A percentile compares a stretch with the other conserved stretches of the same genome.
phyloP scores from a whole-genome alignment of 1,284 basidiomycete genomes.

The Leccinum laetum region DNA sequence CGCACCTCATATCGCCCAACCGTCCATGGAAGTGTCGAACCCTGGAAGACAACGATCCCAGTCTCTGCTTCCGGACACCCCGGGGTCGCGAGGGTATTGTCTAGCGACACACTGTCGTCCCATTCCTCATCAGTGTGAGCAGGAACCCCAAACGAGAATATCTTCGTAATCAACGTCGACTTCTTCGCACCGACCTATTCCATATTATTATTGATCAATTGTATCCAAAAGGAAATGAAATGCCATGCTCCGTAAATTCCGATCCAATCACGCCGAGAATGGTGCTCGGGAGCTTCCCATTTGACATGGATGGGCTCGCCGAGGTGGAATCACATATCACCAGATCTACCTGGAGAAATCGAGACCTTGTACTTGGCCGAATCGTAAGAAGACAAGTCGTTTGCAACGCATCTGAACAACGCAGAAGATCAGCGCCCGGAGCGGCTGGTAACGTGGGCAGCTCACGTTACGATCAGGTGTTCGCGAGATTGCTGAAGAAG shows the following conservation, averaged over 20 bases:
- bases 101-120: slow-evolving; percentile 81
- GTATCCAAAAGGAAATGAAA: background rate
- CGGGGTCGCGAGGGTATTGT: slow-evolving; percentile 38
- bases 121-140: slow-evolving; percentile 86
- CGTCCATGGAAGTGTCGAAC: slow-evolving; percentile 83
- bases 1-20: slow-evolving; percentile 85
- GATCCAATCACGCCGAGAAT: slow-evolving; percentile 97
- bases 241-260: slow-evolving; percentile 79
- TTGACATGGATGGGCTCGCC: slow-evolving; percentile 87
- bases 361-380: slow-evolving; percentile 75
- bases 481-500: slow-evolving; percentile 91
- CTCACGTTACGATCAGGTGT: slow-evolving; percentile 85
- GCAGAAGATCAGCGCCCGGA: slow-evolving; percentile 1
- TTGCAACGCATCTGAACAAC: slow-evolving; percentile 70
- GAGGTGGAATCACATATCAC: slow-evolving; percentile 74
- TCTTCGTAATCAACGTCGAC: slow-evolving; percentile 80
- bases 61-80: slow-evolving; percentile 46
- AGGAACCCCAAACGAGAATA: slow-evolving; percentile 84
- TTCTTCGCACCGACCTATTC: slow-evolving; percentile 83
- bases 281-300: slow-evolving; percentile 87
- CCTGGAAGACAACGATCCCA: slow-evolving; percentile 78
- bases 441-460: slow-evolving; percentile 10
- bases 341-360: slow-evolving; percentile 52
- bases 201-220: slow-evolving; percentile 8
- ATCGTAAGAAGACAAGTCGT: slow-evolving; percentile 80